Base-by-base conservation (phyloP, 148 eudicot genomes). In the Pouteria glomerata region DNA sequence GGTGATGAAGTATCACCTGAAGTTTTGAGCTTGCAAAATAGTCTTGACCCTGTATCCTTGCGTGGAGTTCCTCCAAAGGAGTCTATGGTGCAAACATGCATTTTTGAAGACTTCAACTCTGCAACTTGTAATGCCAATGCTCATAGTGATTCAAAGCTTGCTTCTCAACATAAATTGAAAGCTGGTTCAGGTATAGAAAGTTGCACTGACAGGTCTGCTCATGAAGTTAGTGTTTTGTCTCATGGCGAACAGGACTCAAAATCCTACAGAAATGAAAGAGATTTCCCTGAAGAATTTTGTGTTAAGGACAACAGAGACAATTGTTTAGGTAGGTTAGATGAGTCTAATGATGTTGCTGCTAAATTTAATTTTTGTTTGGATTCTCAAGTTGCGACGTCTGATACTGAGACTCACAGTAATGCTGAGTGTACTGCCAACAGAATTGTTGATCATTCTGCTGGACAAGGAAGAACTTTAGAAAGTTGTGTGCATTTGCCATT, bases 1-100 rank as follows among this genome's bases (percentile, higher is more conserved):
- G 79, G 80, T 82, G 77, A 81, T 65, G 86, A 79, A 73, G 88
- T 75, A 57, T 83, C 84, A 71, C 66, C 79, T 12, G 73, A 64
- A 61, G 60, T 56, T 61, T 50, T 60, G 56, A 7, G 78, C 74
- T 73, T 76, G 73, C 84, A 61, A 70, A 83, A 59, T 57, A 65
- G 31, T 42, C 73, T 68, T 48, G 78, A 56, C 70, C 64, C 81
- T 56, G 63, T 53, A 61, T 63, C 84, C 33, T 26, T 68, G 4
- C 39, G 59, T 81, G 85, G 68, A 69, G 34, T 44, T 66, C 73
- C 80, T 57, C 58, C 51, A 18, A 58, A 76, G 82, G 80, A 73
- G 21, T 66, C 74, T 61, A 73, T 59, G 55, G 51, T 48, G 50
- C 64, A 37, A 63, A 75, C 76, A 48, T 71, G 84, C 66, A n/a